Evolutionary conservation across 2,329 filamentous ascomycete genomes (phyloP), one percentile per base, ranked within the genome.

Genomic region (Epicoccum sorghinum): DNA sequence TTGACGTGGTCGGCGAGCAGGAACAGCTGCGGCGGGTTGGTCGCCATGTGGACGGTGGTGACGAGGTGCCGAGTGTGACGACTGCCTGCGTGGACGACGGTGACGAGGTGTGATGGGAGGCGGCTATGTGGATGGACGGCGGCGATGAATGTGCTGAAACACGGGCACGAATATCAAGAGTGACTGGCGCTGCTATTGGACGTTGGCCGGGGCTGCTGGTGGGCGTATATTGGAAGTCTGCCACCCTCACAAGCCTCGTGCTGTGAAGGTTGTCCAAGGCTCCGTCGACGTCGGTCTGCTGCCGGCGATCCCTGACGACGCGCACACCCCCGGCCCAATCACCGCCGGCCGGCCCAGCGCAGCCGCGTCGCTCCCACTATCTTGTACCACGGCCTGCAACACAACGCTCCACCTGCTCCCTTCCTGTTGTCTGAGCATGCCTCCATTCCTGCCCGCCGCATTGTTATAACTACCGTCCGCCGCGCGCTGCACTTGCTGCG

Each of bases 1-100:
- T 98, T 97, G 82, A 98, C 90, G 77, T 98, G 93, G 78, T 99
- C 95, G 69, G 93, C 91, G 53, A 98, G 86, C 48, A 98, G 88
- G 74, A 93, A 91, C 64, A 98, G 88, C 76, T 97, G 93, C 12
- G 83, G 82, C 44, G 85, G 80, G 64, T 82, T 85, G 66, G 74
- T 74, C 48, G 71, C 67, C 68, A 73, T 75, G 44, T 45, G 49
- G 36, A 50, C 37, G 41, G 46, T 38, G 47, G 40, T 32, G 46
- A 40, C 40, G 38, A 44, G 50, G 18, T 32, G 38, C 10, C 13
- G 22, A 6, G 27, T 37, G 35, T 37, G 35, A 22, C n/a, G 14
- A 14, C 6, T 12, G 27, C 6, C n/a, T 29, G 41, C 37, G 46
- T 5, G 41, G 36, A 18, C 13, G 52, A 27, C 13, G 18, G 47